Evolutionary conservation across 2,329 filamentous ascomycete genomes (phyloP), one percentile per base, ranked within the genome.

Genomic region (Fusarium armeniacum): DNA sequence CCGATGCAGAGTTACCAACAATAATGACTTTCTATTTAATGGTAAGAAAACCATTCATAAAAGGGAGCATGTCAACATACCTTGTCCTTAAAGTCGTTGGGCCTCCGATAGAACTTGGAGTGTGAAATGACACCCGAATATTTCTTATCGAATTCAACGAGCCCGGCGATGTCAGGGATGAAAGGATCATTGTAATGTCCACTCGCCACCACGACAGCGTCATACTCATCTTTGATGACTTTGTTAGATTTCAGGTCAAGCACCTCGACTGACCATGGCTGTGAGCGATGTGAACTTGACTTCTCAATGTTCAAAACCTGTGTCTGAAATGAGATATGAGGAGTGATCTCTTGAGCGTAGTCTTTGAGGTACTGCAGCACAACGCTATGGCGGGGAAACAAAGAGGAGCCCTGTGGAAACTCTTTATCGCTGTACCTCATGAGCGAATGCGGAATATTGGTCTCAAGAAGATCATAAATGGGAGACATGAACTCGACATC

Each of bases 1-100:
- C 92, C 0, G 90, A 93, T 0, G 91, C 90, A 1, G 88, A 89
- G 74, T 89, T 92, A 7, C 92, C 92, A 0, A 94, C 86, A 0
- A 94, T 84, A 7, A 81, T 75, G 11, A 94, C 81, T 51, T 91
- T 90, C 79, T 91, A 89, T 71, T 3, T 85, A 30, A n/a, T 8
- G 3, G 15, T 57, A 6, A 46, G 58, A 50, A 40, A 53, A 13
- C 2, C 18, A 2, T 20, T n/a, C 3, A 9, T 26, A 3, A 22
- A 18, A 7, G 1, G 6, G 12, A 11, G 9, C 22, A 3, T 15
- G 10, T 4, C 6, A 16, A 32, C 62, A 41, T 50, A 78, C 78
- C 72, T 81, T 81, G 40, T 70, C 71, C 13, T 68, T 54, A n/a
- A 77, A 80, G 6, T 76, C 72, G 16, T 76, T 62, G 2, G 78